A percentile compares a stretch with the other conserved stretches of the same genome.
These are phyloP conservation scores for Tulasnella sp. DNA, from an alignment of 768 basidiomycete genomes.

Conservation along the genomic window DNA sequence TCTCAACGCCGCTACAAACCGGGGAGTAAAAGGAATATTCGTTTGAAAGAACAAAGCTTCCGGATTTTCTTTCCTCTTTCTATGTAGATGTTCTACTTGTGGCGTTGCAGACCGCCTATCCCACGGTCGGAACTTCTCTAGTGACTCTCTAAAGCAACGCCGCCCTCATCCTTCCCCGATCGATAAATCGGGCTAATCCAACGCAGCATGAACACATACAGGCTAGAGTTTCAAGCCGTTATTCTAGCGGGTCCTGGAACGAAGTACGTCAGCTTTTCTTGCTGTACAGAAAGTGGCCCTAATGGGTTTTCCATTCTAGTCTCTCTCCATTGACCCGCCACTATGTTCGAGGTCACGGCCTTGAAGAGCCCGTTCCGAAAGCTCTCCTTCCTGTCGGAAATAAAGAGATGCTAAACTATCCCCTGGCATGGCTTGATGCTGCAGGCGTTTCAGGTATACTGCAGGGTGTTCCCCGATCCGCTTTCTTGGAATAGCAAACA, in stretches of 20 bases:
- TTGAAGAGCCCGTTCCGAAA: slow-evolving; percentile 63
- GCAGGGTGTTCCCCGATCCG: not conserved
- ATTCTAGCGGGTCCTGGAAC: slow-evolving; percentile 92
- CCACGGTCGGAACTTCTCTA: no score
- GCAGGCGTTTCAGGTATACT: slow-evolving; percentile 74
- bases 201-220: not conserved
- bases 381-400: slow-evolving; percentile 85
- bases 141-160: no score
- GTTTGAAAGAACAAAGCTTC: no score
- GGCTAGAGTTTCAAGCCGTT: slow-evolving; percentile 78
- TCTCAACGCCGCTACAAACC: no score
- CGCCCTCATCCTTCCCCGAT: no score
- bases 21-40: no score
- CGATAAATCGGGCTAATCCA: not conserved
- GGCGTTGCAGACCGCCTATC: no score
- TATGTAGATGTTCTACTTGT: no score
- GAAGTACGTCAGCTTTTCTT: slow-evolving; percentile 41
- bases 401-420: slow-evolving; percentile 79
- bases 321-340: slow-evolving; percentile 69
- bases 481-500: not conserved
- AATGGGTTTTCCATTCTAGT: slow-evolving; percentile 42
- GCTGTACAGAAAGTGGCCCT: not conserved
- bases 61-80: no score
- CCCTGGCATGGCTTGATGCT: slow-evolving; percentile 79
- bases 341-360: slow-evolving; percentile 58